Conservation (phyloP, 1,284 basidiomycete species). For the Austropuccinia psidii region DNA sequence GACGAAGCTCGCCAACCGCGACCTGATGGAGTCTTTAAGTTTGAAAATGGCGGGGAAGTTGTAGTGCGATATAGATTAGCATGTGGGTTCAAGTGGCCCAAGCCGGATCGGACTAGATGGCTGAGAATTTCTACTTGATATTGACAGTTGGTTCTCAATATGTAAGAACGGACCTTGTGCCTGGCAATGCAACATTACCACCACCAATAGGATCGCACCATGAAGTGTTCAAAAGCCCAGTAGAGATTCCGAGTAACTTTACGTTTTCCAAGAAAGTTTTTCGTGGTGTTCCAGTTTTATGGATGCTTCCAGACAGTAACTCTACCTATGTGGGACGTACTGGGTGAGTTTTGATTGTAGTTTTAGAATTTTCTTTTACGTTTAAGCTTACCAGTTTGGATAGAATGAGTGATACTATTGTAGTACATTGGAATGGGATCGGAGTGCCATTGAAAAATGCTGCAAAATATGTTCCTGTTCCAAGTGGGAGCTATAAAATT, state of each 20-base stretch:
- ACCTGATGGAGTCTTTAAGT: neutral
- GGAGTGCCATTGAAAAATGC: neutral
- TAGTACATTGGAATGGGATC: slow-evolving; percentile 6
- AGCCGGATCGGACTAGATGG: too few relatives aligned
- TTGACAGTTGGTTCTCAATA: slow-evolving; percentile 23
- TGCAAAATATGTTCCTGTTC: neutral
- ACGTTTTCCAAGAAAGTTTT: slow-evolving; percentile 10
- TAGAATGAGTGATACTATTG: neutral
- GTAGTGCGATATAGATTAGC: slow-evolving; percentile 14
- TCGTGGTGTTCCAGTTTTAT: neutral
- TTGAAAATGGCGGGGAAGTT: neutral
- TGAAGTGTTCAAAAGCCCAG: neutral
- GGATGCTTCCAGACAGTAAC: slow-evolving; percentile 27
- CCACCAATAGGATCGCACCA: neutral
- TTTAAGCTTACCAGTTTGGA: neutral
- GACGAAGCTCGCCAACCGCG: neutral
- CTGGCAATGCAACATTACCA: neutral
- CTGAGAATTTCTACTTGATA: too few relatives aligned
- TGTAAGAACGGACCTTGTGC: slow-evolving; percentile 3
- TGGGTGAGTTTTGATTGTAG: neutral
- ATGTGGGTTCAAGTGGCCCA: neutral
- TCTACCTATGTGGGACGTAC: neutral
- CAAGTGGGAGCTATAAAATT: slow-evolving; percentile 21
- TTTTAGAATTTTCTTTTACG: neutral
- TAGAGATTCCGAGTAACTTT: neutral